Evolutionary conservation across 2,329 filamentous ascomycete genomes (phyloP).

Genomic region (Pseudopyrenochaeta lycopersici): DNA sequence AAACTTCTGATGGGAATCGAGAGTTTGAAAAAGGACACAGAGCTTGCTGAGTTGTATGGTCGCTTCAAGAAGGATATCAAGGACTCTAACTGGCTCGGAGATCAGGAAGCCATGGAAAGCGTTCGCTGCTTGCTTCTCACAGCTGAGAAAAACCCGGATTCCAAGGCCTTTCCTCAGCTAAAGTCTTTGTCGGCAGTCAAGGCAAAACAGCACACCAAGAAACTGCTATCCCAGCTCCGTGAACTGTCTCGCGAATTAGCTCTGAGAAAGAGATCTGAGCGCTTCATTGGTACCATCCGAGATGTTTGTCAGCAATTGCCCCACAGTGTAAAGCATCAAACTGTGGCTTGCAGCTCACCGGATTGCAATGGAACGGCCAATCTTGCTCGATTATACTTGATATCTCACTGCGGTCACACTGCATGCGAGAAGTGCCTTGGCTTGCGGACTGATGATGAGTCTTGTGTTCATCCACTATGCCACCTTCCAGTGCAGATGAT

Average conservation of each 20-base stretch:
- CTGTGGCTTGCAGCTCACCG: slow-evolving; percentile 23
- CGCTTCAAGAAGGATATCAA: slow-evolving; percentile 29
- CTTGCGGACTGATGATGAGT: slow-evolving; percentile 27
- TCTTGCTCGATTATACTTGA: slow-evolving; percentile 20
- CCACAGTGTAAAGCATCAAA: not conserved
- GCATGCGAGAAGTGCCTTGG: slow-evolving; percentile 34
- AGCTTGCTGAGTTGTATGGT: slow-evolving; percentile 20
- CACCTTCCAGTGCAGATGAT: slow-evolving; percentile 19
- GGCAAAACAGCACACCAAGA: slow-evolving; percentile 16
- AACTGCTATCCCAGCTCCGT: slow-evolving; percentile 26
- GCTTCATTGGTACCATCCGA: slow-evolving; percentile 32
- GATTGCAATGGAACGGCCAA: slow-evolving; percentile 17
- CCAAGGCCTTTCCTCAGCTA: slow-evolving; percentile 8
- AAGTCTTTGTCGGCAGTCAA: slow-evolving; percentile 5
- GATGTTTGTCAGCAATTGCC: slow-evolving; percentile 8
- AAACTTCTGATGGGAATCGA: slow-evolving; percentile 27
- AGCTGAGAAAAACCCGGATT: slow-evolving; percentile 11
- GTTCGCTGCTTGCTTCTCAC: slow-evolving; percentile 15
- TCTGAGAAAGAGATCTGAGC: slow-evolving; percentile 23
- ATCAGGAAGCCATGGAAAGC: slow-evolving; percentile 18
- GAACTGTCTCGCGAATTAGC: slow-evolving; percentile 29
- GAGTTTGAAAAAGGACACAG: slow-evolving; percentile 13
- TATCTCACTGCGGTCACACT: slow-evolving; percentile 38
- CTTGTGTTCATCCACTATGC: slow-evolving; percentile 32
- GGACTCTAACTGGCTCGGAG: slow-evolving; percentile 30